Base-by-base conservation (phyloP, 2,329 filamentous ascomycete genomes). In the Chaetomium sp. region DNA sequence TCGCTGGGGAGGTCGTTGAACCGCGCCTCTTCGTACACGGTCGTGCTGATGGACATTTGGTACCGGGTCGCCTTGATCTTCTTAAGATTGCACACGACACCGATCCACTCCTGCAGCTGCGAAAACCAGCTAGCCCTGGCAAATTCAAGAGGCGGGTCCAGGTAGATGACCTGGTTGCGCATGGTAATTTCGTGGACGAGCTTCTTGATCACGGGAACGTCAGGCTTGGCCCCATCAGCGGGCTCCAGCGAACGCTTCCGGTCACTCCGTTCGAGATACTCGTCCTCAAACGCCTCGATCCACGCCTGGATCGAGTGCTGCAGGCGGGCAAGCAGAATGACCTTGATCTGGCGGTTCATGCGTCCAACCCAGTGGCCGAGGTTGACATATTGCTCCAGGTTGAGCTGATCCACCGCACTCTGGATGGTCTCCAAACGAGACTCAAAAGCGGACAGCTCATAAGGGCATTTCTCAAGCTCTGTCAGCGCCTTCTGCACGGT, bases 51-150 rank as follows among this genome's bases (percentile, higher is more conserved):
- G 62, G 82, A 89, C 80, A 96, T 95, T 69, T 96, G 89, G 71
- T 99, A 99, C 63, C 94, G 84, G 1, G 91, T 91, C 3, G 94
- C 91, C 71, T 97, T 95, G 69, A 99, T 89, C 74, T 92, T 95
- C 59, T 89, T 88, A 44, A 97, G 79, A 64, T 94, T 92, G 74
- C 94, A 97, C 45, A 96, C 87, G 56, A 95, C 81, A 41, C 89
- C 91, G 38, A 99, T 81, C 94, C 94, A 99, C 37, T 90, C 83
- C 65, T 97, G 91, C 42, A 99, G 79, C 64, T 96, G 91, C 14
- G 87, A 79, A 67, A 95, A 89, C 94, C 95, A 99, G 68, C 87
- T 92, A 10, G 92, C 91, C 62, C 91, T 84, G 12, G 94, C 91
- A 69, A 86, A 94, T 68, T 96, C 91, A 51, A 97, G 77, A 5